These are phyloP conservation scores for Chaetomiaceae sp. DNA, from an alignment of 2,329 filamentous ascomycete species.

Conservation along the genomic window DNA sequence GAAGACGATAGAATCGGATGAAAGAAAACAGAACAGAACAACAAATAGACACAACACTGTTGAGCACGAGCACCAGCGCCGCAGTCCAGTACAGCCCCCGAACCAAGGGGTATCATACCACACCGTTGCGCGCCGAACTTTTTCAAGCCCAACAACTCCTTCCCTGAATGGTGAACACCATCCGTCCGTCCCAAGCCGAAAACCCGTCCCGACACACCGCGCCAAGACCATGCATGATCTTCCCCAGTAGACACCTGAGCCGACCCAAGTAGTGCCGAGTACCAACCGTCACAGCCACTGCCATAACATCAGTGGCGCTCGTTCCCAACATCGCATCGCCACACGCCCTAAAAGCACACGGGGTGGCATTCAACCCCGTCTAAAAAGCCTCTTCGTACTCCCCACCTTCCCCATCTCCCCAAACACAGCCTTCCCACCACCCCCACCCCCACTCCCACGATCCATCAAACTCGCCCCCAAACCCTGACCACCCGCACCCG, in stretches of 20 bases:
- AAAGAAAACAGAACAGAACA: background rate
- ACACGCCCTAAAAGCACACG: background rate
- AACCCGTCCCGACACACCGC: too few species aligned
- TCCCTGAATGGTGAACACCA: background rate
- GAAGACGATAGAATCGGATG: background rate
- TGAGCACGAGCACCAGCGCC: too few species aligned
- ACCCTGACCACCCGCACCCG: constrained; percentile 1
- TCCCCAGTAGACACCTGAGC: too few species aligned
- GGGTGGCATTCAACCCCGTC: constrained; percentile 31
- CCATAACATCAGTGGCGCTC: too few species aligned
- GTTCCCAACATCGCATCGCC: too few species aligned
- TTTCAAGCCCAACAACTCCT: background rate
- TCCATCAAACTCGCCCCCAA: constrained; percentile 18
- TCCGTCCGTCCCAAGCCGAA: background rate
- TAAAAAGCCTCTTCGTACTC: constrained; percentile 65
- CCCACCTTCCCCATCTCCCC: constrained; percentile 67
- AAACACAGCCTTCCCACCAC: constrained; percentile 40
- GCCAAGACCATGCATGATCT: too few species aligned
- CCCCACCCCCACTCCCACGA: constrained; percentile 17
- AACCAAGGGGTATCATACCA: constrained; percentile 9
- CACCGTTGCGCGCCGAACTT: background rate
- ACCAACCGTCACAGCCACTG: too few species aligned
- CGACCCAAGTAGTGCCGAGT: too few species aligned
- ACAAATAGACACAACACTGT: background rate
- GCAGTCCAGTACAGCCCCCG: background rate